phyloP scores from a whole-genome alignment of 169 alveolate species.

The Plasmodium ovale region DNA sequence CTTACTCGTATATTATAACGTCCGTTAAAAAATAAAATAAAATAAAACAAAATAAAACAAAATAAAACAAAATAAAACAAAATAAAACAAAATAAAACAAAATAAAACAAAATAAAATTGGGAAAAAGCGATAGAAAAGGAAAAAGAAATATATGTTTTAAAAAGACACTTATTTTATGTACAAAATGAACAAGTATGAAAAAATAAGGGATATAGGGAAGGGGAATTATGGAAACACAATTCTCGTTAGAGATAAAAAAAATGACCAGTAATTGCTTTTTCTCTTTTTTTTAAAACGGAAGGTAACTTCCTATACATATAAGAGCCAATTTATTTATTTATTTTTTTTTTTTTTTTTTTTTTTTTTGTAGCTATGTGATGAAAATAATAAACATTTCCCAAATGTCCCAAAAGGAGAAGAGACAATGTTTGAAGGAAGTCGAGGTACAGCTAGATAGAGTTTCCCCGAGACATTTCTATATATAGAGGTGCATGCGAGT shows the following conservation, averaged over 20 bases:
- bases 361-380: constrained; percentile 75
- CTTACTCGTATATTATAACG: too few relatives aligned
- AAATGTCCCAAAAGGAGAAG: constrained; percentile 80
- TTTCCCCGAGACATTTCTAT: not conserved
- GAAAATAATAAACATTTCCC: constrained; percentile 83
- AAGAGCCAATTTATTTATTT: not conserved
- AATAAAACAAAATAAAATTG: too few relatives aligned
- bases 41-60: too few relatives aligned
- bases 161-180: too few relatives aligned
- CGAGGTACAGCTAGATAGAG: constrained; percentile 59
- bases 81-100: too few relatives aligned
- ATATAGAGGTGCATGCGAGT: not conserved
- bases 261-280: constrained; percentile 78
- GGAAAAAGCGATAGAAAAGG: too few relatives aligned
- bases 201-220: constrained; percentile 79
- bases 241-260: constrained; percentile 76
- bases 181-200: constrained; percentile 68
- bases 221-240: constrained; percentile 85
- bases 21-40: too few relatives aligned
- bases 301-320: not conserved
- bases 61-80: too few relatives aligned
- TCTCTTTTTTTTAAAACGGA: too few relatives aligned
- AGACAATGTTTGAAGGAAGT: constrained; percentile 85
- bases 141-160: too few relatives aligned
- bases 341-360: constrained; percentile 1